A percentile compares a stretch with the other conserved stretches of the same genome.
phyloP scores from a whole-genome alignment of 352 stramenopile genomes.

The Hyaloperonospora brassicae region DNA sequence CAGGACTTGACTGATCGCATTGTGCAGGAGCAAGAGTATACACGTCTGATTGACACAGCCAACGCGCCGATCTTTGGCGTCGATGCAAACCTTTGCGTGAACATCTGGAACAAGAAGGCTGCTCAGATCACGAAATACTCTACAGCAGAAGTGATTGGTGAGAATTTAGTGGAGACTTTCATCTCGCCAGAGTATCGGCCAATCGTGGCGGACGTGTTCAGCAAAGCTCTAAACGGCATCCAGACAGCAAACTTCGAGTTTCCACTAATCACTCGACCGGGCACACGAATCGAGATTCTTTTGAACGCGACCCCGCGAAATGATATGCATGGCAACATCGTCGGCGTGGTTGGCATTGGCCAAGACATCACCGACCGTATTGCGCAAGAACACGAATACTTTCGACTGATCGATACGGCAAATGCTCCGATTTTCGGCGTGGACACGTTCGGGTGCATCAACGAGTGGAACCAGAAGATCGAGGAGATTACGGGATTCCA shows the following conservation, averaged over 20 bases:
- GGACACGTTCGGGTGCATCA: conserved; percentile 64
- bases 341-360: conserved; percentile 69
- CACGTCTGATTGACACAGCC: no score
- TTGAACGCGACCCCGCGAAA: conserved; percentile 66
- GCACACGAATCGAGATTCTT: conserved; percentile 67
- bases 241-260: conserved; percentile 19
- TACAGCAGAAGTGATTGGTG: conserved; percentile 67
- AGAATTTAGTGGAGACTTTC: conserved; percentile 81
- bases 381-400: conserved; percentile 73
- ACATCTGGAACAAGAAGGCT: conserved; percentile 90
- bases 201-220: conserved; percentile 62
- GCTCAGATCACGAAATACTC: conserved; percentile 83
- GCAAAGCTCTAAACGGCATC: conserved; percentile 58
- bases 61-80: no score
- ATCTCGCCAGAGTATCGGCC: conserved; percentile 67
- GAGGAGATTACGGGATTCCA: conserved; percentile 65
- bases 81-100: conserved; percentile 29
- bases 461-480: conserved; percentile 76
- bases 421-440: conserved; percentile 73
- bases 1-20: no score
- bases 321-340: conserved; percentile 65
- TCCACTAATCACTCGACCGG: conserved; percentile 64
- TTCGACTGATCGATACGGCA: conserved; percentile 63
- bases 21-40: no score
- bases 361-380: conserved; percentile 40